Evolutionary conservation across 2,329 filamentous ascomycete genomes (phyloP).

Genomic region (Neocatenulostroma microsporum): DNA sequence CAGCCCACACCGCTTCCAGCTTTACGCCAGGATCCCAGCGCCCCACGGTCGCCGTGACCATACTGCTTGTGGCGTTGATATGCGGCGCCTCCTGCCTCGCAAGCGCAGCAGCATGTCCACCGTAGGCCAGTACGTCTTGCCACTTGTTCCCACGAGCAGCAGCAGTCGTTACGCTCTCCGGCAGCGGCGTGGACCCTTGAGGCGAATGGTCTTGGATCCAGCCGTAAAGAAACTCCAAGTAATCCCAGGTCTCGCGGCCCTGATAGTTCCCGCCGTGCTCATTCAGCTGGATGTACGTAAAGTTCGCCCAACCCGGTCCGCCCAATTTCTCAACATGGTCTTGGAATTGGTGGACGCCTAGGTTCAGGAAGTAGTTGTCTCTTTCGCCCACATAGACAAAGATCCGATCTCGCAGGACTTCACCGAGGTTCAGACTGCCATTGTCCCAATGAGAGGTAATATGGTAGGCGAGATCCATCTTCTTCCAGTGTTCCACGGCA

Average conservation of each 20-base stretch:
- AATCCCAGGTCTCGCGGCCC: slow-evolving; percentile 26
- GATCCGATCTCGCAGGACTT: slow-evolving; percentile 26
- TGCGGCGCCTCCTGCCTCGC: slow-evolving; percentile 25
- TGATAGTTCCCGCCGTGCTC: slow-evolving; percentile 31
- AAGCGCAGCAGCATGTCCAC: slow-evolving; percentile 29
- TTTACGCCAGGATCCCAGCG: slow-evolving; percentile 33
- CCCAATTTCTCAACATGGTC: slow-evolving; percentile 26
- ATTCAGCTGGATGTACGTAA: slow-evolving; percentile 27
- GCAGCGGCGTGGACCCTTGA: slow-evolving; percentile 24
- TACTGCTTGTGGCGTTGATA: slow-evolving; percentile 13
- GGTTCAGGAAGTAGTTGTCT: slow-evolving; percentile 33
- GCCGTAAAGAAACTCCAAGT: slow-evolving; percentile 26
- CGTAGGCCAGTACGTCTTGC: slow-evolving; percentile 27
- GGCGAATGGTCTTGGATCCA: slow-evolving; percentile 30
- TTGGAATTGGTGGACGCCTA: slow-evolving; percentile 31
- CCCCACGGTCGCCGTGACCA: slow-evolving; percentile 21
- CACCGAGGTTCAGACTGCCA: slow-evolving; percentile 27
- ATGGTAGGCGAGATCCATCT: slow-evolving; percentile 29
- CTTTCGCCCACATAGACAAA: slow-evolving; percentile 30
- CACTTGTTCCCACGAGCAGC: slow-evolving; percentile 28
- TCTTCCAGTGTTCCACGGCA: slow-evolving; percentile 32
- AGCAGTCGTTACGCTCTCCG: slow-evolving; percentile 14
- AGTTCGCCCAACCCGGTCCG: slow-evolving; percentile 31
- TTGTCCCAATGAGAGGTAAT: slow-evolving; percentile 29
- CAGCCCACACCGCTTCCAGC: slow-evolving; percentile 29